Conservation (phyloP, 192 early-diverging fungal species). For the Backusella psychrophila region DNA sequence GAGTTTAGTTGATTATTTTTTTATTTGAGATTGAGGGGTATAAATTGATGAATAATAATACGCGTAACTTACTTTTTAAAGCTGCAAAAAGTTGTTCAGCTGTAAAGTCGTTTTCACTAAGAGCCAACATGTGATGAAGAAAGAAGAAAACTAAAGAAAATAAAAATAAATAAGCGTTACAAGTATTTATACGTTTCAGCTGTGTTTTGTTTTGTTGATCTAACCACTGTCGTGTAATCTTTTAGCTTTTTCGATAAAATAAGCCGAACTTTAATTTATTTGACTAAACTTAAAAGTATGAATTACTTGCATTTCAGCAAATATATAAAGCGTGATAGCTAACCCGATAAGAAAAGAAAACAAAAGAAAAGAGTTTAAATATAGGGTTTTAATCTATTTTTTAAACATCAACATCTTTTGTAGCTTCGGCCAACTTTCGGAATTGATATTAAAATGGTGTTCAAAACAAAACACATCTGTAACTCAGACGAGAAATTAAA, state of each 20-base stretch:
- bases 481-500: neutral
- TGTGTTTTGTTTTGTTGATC: neutral
- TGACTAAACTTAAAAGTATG: neutral
- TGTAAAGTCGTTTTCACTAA: neutral
- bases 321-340: neutral
- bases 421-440: neutral
- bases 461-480: neutral
- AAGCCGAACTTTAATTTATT: neutral
- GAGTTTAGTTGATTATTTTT: neutral
- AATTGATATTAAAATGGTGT: neutral
- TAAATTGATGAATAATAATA: neutral
- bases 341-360: neutral
- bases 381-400: neutral
- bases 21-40: neutral
- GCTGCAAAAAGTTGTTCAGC: slow-evolving; percentile 1
- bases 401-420: neutral
- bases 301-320: neutral
- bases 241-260: neutral
- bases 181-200: neutral
- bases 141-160: neutral
- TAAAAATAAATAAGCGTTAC: neutral
- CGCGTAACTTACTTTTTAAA: neutral
- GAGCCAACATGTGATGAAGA: neutral
- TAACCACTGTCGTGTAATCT: neutral
- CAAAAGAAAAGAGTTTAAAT: neutral